phyloP scores from a whole-genome alignment of 1,284 basidiomycete genomes.

The Clitocybe nebularis region DNA sequence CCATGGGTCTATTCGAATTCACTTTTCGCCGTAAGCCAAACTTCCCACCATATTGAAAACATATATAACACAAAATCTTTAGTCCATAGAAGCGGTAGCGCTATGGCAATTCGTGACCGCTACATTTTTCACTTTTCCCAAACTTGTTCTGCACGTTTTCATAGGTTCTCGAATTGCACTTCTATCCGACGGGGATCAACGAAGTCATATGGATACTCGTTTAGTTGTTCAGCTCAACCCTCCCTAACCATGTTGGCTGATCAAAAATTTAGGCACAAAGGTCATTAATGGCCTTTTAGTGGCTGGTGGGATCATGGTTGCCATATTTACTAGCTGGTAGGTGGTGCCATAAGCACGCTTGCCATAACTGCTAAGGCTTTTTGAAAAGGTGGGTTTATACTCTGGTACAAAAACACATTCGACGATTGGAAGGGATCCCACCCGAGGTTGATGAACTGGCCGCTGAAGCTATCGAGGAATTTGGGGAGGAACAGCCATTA shows the following conservation, averaged over 20 bases:
- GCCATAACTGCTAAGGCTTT: too few species aligned
- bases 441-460: constrained; percentile 52
- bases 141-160: constrained; percentile 69
- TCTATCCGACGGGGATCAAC: constrained; percentile 72
- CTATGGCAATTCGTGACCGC: constrained; percentile 75
- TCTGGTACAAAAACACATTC: constrained; percentile 58
- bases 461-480: constrained; percentile 60
- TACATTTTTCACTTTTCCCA: constrained; percentile 67
- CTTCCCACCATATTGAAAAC: neutral
- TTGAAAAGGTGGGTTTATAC: constrained; percentile 62
- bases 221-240: constrained; percentile 13
- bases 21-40: constrained; percentile 65
- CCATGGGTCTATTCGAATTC: constrained; percentile 81
- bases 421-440: constrained; percentile 45
- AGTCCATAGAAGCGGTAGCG: constrained; percentile 73
- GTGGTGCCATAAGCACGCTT: constrained; percentile 25
- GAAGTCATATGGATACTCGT: constrained; percentile 74
- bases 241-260: constrained; percentile 5
- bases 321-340: constrained; percentile 62
- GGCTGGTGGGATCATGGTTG: constrained; percentile 52
- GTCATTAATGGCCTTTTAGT: constrained; percentile 60
- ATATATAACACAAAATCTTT: constrained; percentile 8
- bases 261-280: constrained; percentile 47
- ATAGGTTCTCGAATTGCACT: constrained; percentile 73
- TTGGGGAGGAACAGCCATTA: constrained; percentile 60